Evolutionary conservation across 768 basidiomycete species (phyloP).

Genomic region (Tricholoma matsutake): DNA sequence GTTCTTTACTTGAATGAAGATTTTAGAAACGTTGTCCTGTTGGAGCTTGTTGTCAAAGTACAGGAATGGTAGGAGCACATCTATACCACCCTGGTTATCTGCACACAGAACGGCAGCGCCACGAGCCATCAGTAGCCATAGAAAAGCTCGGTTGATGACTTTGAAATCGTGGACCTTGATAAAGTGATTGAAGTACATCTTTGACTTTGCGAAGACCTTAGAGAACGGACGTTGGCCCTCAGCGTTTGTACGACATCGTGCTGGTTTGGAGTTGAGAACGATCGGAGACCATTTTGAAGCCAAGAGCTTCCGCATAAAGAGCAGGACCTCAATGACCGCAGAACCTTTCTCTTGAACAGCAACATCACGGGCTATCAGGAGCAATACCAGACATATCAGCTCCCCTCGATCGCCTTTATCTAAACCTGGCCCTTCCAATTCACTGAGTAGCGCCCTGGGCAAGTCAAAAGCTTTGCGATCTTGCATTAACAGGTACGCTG

Average conservation of each 20-base stretch:
- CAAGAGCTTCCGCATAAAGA: background rate
- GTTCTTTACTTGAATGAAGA: conserved; percentile 23
- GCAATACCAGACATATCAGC: too few relatives aligned
- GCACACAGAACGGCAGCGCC: background rate
- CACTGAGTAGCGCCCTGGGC: background rate
- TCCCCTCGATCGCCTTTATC: too few relatives aligned
- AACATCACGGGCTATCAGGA: too few relatives aligned
- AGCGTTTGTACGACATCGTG: background rate
- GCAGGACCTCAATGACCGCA: too few relatives aligned
- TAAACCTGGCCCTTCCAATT: background rate
- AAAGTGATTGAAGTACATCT: conserved; percentile 23
- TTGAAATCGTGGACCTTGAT: conserved; percentile 18
- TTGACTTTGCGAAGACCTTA: background rate
- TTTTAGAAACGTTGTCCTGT: conserved; percentile 14
- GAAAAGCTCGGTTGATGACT: background rate
- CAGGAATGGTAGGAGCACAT: background rate
- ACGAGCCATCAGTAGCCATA: background rate
- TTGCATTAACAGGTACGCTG: too few relatives aligned
- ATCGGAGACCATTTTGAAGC: too few relatives aligned
- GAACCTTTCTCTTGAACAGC: too few relatives aligned
- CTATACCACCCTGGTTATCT: background rate
- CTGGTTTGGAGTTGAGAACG: background rate
- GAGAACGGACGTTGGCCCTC: background rate
- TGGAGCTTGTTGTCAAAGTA: conserved; percentile 1
- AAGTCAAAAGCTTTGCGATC: too few relatives aligned